A percentile compares a stretch with the other conserved stretches of the same genome.
These are phyloP conservation scores for Arthroderma sp. DNA, from an alignment of 2,329 filamentous ascomycete species.

Conservation along the genomic window DNA sequence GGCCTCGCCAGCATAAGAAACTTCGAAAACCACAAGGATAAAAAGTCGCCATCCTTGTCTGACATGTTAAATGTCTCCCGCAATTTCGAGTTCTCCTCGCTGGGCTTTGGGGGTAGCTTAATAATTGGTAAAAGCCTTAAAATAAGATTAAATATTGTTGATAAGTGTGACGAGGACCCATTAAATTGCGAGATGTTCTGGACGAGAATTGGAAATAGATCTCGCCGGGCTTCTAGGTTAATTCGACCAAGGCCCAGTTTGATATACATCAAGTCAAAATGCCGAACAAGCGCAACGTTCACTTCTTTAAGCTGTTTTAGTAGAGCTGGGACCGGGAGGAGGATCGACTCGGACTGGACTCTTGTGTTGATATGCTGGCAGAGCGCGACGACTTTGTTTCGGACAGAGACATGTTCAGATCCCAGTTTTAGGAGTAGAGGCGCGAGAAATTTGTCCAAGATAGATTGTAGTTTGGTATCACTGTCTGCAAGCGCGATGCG, in stretches of 20 bases:
- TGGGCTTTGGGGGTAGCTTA: slow-evolving; percentile 58
- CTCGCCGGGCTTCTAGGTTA: slow-evolving; percentile 49
- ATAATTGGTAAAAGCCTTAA: slow-evolving; percentile 59
- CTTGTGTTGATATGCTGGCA: slow-evolving; percentile 60
- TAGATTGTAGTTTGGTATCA: slow-evolving; percentile 65
- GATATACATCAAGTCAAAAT: slow-evolving; percentile 80
- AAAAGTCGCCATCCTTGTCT: slow-evolving; percentile 57
- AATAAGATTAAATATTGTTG: slow-evolving; percentile 69
- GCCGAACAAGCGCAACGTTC: slow-evolving; percentile 60
- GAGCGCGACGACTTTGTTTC: slow-evolving; percentile 62
- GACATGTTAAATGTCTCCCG: slow-evolving; percentile 53
- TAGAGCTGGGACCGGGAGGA: slow-evolving; percentile 71
- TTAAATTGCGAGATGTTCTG: slow-evolving; percentile 41
- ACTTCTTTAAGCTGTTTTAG: slow-evolving; percentile 81
- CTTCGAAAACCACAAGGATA: slow-evolving; percentile 64
- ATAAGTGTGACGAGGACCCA: slow-evolving; percentile 37
- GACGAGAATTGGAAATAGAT: slow-evolving; percentile 58
- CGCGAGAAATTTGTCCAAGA: slow-evolving; percentile 66
- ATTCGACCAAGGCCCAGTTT: slow-evolving; percentile 64
- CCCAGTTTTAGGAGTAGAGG: slow-evolving; percentile 75
- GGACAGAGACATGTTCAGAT: slow-evolving; percentile 66
- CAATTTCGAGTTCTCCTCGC: slow-evolving; percentile 60
- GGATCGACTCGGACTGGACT: slow-evolving; percentile 49
- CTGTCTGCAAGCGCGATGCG: slow-evolving; percentile 71
- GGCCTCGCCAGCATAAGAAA: slow-evolving; percentile 56